These are phyloP conservation scores for Excoecaria cochinchinensis DNA, from an alignment of 345 rosid species.

Conservation along the genomic window DNA sequence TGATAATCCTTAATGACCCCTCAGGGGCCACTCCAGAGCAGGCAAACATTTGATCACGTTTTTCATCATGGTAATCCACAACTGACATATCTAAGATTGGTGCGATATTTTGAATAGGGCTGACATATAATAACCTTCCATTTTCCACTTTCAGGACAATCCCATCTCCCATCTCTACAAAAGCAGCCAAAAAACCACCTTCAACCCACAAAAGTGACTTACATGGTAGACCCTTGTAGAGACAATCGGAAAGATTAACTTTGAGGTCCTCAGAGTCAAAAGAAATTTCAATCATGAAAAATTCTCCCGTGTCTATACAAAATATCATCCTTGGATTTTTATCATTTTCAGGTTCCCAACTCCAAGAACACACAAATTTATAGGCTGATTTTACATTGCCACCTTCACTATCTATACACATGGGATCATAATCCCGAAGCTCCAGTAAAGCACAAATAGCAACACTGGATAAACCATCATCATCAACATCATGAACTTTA, in stretches of 20 bases:
- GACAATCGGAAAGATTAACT: constrained; percentile 72
- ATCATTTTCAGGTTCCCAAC: constrained; percentile 82
- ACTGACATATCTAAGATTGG: constrained; percentile 92
- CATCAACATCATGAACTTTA: constrained; percentile 78
- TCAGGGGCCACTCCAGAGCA: constrained; percentile 97
- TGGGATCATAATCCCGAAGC: constrained; percentile 93
- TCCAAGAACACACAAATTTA: constrained; percentile 79
- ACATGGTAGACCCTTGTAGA: constrained; percentile 75
- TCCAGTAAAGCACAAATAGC: constrained; percentile 92
- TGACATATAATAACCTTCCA: constrained; percentile 54
- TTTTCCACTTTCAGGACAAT: constrained; percentile 67
- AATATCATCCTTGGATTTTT: constrained; percentile 68
- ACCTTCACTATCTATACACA: constrained; percentile 81
- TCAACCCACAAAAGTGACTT: constrained; percentile 87
- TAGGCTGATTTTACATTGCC: constrained; percentile 46
- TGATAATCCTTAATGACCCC: constrained; percentile 89
- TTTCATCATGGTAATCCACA: constrained; percentile 82
- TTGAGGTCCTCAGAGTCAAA: constrained; percentile 46
- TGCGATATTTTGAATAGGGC: constrained; percentile 81
- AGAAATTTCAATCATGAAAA: constrained; percentile 72
- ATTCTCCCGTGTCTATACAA: constrained; percentile 82
- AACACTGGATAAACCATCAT: constrained; percentile 91
- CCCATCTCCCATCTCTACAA: constrained; percentile 97
- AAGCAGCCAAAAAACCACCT: constrained; percentile 74
- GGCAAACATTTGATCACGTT: constrained; percentile 86